phyloP scores from a whole-genome alignment of 257 asterid species.

The Nemophila menziesii region DNA sequence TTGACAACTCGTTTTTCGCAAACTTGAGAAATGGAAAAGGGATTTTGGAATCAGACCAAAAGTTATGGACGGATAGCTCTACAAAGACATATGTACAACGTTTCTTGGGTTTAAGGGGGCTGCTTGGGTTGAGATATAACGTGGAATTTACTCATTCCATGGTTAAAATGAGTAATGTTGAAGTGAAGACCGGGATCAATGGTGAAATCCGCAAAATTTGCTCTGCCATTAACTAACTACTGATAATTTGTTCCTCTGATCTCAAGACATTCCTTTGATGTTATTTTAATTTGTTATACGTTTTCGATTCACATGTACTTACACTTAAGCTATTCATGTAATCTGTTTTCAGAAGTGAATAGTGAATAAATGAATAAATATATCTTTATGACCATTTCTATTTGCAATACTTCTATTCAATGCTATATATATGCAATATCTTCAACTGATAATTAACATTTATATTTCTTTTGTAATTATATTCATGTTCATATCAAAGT shows the following conservation, averaged over 20 bases:
- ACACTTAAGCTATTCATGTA: neutral
- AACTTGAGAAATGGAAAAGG: constrained; percentile 58
- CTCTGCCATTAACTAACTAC: constrained; percentile 48
- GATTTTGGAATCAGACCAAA: constrained; percentile 70
- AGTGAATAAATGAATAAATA: neutral
- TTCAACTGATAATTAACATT: neutral
- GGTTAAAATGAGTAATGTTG: constrained; percentile 83
- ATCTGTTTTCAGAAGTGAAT: neutral
- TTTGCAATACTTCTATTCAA: no score
- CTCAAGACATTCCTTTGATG: neutral
- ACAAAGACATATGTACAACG: constrained; percentile 44
- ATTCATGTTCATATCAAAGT: no score
- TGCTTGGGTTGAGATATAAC: constrained; percentile 48
- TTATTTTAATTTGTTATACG: neutral
- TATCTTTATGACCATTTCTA: no score
- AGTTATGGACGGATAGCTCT: constrained; percentile 41
- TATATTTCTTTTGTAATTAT: no score
- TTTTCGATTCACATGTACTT: no score
- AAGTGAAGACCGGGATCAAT: constrained; percentile 43
- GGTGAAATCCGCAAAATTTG: constrained; percentile 83
- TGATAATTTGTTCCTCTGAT: neutral
- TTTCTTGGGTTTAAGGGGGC: constrained; percentile 52
- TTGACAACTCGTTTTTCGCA: constrained; percentile 47
- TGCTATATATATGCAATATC: no score
- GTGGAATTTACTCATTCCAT: constrained; percentile 56